Conservation (phyloP, 805 yeast genomes). For the Myxozyma sirexii region DNA sequence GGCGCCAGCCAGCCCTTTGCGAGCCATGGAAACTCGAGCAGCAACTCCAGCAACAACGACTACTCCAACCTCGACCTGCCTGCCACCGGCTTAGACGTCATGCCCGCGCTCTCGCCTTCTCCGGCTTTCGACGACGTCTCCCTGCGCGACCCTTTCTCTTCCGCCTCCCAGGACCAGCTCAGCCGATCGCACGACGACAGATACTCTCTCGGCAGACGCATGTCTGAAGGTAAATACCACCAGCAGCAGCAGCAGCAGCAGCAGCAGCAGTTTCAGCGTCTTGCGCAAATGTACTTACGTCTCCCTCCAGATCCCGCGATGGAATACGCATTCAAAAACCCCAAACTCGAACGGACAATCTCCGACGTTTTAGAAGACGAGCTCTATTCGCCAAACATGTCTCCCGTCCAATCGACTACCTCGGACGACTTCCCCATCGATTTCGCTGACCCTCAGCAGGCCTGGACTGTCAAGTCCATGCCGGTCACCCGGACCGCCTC, state of each 20-base stretch:
- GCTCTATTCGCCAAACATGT: conserved; percentile 44
- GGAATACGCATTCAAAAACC: conserved; percentile 41
- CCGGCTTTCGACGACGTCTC: conserved; percentile 13
- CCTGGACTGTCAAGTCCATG: conserved; percentile 22
- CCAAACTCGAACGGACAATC: conserved; percentile 54
- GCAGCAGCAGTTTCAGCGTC: background rate
- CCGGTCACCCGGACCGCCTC: conserved; percentile 32
- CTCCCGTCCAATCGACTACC: conserved; percentile 30
- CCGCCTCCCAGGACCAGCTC: background rate
- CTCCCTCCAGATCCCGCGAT: conserved; percentile 18
- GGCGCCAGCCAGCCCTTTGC: background rate
- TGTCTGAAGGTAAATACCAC: conserved; percentile 30
- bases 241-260: background rate
- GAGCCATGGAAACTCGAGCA: background rate
- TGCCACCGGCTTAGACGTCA: conserved; percentile 1
- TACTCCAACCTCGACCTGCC: background rate
- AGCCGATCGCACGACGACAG: background rate
- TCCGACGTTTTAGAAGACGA: conserved; percentile 66
- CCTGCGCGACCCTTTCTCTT: conserved; percentile 14
- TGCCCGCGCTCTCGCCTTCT: conserved; percentile 18
- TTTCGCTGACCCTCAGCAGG: conserved; percentile 15
- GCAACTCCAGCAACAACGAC: background rate
- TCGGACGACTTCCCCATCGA: conserved; percentile 29
- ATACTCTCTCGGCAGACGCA: conserved; percentile 26
- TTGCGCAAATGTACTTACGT: conserved; percentile 16